Percentiles rank a stretch among this genome's conserved stretches.
phyloP scores from a whole-genome alignment of 2,329 filamentous ascomycete genomes.

The Daldinia eschscholtzii region DNA sequence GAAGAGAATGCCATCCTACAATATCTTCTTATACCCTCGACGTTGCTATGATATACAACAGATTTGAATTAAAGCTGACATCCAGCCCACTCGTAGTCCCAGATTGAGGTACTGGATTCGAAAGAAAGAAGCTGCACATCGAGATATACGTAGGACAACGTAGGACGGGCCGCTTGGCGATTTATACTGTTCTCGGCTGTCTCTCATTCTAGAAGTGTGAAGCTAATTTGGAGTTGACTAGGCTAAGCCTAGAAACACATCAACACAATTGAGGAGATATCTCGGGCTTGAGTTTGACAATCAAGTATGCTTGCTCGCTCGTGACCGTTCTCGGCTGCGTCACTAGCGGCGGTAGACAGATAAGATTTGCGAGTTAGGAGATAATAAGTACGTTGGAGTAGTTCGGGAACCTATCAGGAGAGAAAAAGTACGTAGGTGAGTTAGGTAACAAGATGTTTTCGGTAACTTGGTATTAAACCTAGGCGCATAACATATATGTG shows the following conservation, averaged over 20 bases:
- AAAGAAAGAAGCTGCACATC: conserved; percentile 3
- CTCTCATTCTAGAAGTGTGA: conserved; percentile 12
- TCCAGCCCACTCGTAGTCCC: background rate
- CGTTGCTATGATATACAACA: conserved; percentile 1
- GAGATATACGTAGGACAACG: conserved; percentile 27
- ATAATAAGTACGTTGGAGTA: conserved; percentile 18
- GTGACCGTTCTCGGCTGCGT: conserved; percentile 44
- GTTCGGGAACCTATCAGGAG: conserved; percentile 21
- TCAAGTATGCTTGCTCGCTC: conserved; percentile 15
- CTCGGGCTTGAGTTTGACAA: conserved; percentile 37
- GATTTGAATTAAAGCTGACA: background rate
- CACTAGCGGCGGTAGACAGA: conserved; percentile 41
- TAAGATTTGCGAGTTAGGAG: conserved; percentile 40
- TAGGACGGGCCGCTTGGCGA: background rate
- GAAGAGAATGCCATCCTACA: conserved; percentile 12
- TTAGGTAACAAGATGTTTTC: conserved; percentile 36
- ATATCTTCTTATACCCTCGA: background rate
- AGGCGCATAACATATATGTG: conserved; percentile 19
- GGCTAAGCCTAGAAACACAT: conserved; percentile 15
- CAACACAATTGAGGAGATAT: conserved; percentile 42
- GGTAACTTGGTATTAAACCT: conserved; percentile 17
- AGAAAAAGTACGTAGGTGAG: conserved; percentile 14
- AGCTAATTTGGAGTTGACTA: conserved; percentile 14
- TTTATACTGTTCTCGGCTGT: conserved; percentile 45
- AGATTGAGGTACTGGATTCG: background rate